Conservation (phyloP, 2,329 filamentous ascomycete species). For the Xylariomycetidae sp. region DNA sequence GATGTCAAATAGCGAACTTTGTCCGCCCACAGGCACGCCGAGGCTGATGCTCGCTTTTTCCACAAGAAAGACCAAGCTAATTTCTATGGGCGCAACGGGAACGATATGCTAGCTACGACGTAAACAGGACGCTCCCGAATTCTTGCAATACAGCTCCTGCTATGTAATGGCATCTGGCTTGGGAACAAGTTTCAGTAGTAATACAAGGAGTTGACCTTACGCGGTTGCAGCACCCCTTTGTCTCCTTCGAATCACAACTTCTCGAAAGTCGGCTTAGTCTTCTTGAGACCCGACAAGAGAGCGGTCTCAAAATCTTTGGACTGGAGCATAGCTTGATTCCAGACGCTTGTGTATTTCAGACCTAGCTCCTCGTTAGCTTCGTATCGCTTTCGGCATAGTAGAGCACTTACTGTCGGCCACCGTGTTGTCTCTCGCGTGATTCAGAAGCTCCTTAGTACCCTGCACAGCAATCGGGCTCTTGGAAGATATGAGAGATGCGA, state of each 20-base stretch:
- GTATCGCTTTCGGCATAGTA: conserved; percentile 1
- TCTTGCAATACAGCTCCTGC: too few species aligned
- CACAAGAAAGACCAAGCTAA: too few species aligned
- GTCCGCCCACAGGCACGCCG: too few species aligned
- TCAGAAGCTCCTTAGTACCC: conserved; percentile 27
- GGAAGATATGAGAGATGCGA: conserved; percentile 52
- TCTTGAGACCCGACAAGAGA: conserved; percentile 71
- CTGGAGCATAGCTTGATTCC: conserved; percentile 83
- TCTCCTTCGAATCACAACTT: conserved; percentile 67
- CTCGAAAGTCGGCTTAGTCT: conserved; percentile 74
- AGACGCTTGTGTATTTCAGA: conserved; percentile 77
- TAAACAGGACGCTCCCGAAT: too few species aligned
- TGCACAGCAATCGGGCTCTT: conserved; percentile 70
- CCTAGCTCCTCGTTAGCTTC: conserved; percentile 36
- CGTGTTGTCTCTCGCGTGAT: conserved; percentile 63
- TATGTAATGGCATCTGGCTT: too few species aligned
- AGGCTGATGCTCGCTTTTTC: too few species aligned
- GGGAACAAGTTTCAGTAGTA: too few species aligned
- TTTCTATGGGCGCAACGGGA: too few species aligned
- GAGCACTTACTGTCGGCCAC: conserved; percentile 65
- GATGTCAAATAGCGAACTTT: conserved; percentile 25
- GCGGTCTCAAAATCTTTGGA: conserved; percentile 71
- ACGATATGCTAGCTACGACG: too few species aligned
- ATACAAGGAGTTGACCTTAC: too few species aligned
- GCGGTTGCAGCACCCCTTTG: too few species aligned